Percentiles rank a stretch among this genome's conserved stretches.
Evolutionary conservation across 2,329 filamentous ascomycete species (phyloP).

Genomic region (Polytolypa hystricis): DNA sequence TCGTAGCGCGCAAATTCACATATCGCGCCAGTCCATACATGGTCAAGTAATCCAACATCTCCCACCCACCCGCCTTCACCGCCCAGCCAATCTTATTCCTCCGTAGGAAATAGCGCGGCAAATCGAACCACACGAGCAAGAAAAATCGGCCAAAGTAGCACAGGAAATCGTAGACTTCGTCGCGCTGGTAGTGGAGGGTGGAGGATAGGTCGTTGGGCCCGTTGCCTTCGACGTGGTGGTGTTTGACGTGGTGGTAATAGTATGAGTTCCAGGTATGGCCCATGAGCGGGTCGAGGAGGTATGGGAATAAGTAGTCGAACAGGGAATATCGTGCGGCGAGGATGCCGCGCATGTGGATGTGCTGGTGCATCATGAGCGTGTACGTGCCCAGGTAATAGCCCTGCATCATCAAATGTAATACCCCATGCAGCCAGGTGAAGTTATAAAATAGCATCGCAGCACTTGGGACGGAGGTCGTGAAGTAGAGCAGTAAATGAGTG

Average conservation of each 20-base stretch:
- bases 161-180: slow-evolving; percentile 55
- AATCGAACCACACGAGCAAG: slow-evolving; percentile 61
- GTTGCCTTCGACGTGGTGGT: slow-evolving; percentile 74
- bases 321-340: slow-evolving; percentile 43
- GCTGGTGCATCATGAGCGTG: slow-evolving; percentile 74
- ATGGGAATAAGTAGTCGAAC: slow-evolving; percentile 59
- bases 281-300: slow-evolving; percentile 63
- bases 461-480: slow-evolving; percentile 57
- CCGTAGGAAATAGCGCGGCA: slow-evolving; percentile 60
- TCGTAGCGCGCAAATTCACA: slow-evolving; percentile 43
- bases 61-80: slow-evolving; percentile 48
- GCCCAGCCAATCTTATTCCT: slow-evolving; percentile 49
- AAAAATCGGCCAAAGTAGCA: slow-evolving; percentile 64
- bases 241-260: slow-evolving; percentile 77
- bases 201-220: slow-evolving; percentile 65
- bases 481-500: slow-evolving; percentile 63
- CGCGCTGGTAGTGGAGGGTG: slow-evolving; percentile 65
- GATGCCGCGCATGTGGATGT: slow-evolving; percentile 67
- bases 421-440: slow-evolving; percentile 58
- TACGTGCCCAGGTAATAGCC: slow-evolving; percentile 60
- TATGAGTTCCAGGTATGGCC: slow-evolving; percentile 80
- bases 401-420: slow-evolving; percentile 56
- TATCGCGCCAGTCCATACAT: slow-evolving; percentile 42
- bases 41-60: slow-evolving; percentile 46
- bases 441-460: slow-evolving; percentile 52